Evolutionary conservation across 148 eudicot species (phyloP), one percentile per base, ranked within the genome.

Genomic region (Nepenthes mirabilis): DNA sequence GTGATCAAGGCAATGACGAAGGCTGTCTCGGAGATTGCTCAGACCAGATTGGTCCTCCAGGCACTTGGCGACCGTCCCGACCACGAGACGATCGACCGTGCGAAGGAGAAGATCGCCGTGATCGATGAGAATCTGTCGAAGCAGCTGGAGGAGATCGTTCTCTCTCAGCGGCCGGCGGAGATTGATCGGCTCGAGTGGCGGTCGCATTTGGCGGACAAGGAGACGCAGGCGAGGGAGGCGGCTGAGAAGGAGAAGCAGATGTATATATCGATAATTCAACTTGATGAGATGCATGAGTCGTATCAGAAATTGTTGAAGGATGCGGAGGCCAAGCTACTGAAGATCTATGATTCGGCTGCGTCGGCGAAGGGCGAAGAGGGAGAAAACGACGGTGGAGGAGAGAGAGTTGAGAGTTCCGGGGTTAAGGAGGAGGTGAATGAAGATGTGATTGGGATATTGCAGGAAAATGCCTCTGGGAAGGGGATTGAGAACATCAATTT

Each of bases 41-140:
- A 78, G 58, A 78, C 93, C 13, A 82, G 97, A 34, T 79, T 90
- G 14, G 57, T 80, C 1, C 80, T 91, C 47, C 61, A 55, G 0
- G 67, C 84, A 33, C 74, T 91, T 0, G 97, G 97, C 1, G 71
- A 67, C 0, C 81, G 88, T 0, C 95, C 97, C 6, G 95, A 85
- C 47, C 97, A 91, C 65, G 97, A 91, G 71, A 13, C 88, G 1
- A 73, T 91, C 34, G 95, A 91, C 52, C 47, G 56, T 6, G 97
- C 95, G 9, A 77, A 72, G 58, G 59, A 67, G 2, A 79, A 70
- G 59, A 55, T 91, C 1, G 61, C 73, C 0, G 83, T 87, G 66
- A 66, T 91, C 61, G 83, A 81, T 11, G 52, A 71, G 1, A 8
- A 10, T 0, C 40, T 75, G 4, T 52, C 81, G 9, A 48, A 63